phyloP scores from a whole-genome alignment of 2,329 filamentous ascomycete species.

The Ophiostoma sp. region DNA sequence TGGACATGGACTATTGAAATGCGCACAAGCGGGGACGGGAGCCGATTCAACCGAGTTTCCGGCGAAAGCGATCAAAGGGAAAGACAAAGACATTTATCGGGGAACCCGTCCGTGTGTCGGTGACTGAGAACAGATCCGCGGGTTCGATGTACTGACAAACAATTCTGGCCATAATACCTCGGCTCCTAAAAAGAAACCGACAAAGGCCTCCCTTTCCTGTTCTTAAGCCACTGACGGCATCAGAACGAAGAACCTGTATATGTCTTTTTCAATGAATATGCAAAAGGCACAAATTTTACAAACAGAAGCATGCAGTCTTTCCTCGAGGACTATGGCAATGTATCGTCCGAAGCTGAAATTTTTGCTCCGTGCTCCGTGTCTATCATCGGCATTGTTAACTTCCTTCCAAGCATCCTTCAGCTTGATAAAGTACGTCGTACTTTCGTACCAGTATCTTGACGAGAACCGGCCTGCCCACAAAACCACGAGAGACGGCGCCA shows the following conservation, averaged over 20 bases:
- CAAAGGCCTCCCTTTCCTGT: neutral
- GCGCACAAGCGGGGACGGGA: neutral
- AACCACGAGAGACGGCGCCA: constrained; percentile 5
- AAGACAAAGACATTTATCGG: neutral
- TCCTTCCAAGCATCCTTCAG: neutral
- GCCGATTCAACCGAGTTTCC: constrained; percentile 8
- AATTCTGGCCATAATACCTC: neutral
- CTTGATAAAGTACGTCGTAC: neutral
- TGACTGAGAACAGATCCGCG: neutral
- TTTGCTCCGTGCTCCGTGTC: neutral
- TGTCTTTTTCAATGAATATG: neutral
- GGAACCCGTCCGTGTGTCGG: neutral
- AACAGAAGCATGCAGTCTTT: neutral
- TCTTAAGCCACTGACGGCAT: neutral
- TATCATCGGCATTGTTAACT: neutral
- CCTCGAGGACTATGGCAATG: neutral
- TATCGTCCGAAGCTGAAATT: neutral
- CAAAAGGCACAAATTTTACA: neutral
- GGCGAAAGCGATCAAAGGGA: neutral
- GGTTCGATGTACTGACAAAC: neutral
- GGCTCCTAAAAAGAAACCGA: neutral
- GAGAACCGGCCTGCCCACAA: constrained; percentile 3
- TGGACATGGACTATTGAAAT: constrained; percentile 3
- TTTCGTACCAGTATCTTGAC: neutral
- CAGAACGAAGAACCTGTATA: neutral